These are phyloP conservation scores for Trametes cubensis DNA, from an alignment of 768 basidiomycete species.

Conservation along the genomic window DNA sequence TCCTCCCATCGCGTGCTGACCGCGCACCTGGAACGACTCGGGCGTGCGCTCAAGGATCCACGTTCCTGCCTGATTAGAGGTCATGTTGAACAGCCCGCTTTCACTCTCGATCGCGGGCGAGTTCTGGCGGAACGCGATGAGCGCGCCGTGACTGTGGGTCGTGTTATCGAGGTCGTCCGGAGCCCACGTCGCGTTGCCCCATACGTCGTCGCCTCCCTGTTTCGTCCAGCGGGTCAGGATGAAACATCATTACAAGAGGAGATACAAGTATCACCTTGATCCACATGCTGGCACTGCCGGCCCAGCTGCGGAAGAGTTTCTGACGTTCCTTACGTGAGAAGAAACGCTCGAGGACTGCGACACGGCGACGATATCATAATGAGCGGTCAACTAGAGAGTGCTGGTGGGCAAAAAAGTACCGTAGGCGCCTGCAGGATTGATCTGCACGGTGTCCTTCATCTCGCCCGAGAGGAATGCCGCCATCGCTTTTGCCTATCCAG, in stretches of 20 bases:
- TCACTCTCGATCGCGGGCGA: conserved; percentile 18
- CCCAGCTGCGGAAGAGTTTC: conserved; percentile 91
- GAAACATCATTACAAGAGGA: no score
- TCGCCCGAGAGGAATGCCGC: conserved; percentile 93
- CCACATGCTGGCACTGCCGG: conserved; percentile 93
- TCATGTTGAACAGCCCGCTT: conserved; percentile 61
- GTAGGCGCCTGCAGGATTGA: conserved; percentile 80
- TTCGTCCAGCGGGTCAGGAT: no score
- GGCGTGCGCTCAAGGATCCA: conserved; percentile 89
- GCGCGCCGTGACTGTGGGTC: conserved; percentile 72
- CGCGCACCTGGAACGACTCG: conserved; percentile 69
- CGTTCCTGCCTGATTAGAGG: conserved; percentile 66
- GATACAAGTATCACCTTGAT: conserved; percentile 59
- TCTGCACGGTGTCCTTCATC: conserved; percentile 90
- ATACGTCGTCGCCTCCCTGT: conserved; percentile 80
- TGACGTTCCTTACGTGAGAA: conserved; percentile 90
- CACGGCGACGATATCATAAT: not conserved
- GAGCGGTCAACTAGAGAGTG: no score
- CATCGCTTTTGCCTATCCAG: conserved; percentile 86
- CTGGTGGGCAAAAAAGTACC: conserved; percentile 39
- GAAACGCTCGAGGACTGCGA: conserved; percentile 79
- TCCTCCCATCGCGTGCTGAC: not conserved
- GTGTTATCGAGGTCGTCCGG: conserved; percentile 71
- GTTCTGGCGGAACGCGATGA: conserved; percentile 73
- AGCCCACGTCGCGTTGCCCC: conserved; percentile 76